phyloP scores from a whole-genome alignment of 73 alveolate species.

The Durusdinium trenchii region DNA sequence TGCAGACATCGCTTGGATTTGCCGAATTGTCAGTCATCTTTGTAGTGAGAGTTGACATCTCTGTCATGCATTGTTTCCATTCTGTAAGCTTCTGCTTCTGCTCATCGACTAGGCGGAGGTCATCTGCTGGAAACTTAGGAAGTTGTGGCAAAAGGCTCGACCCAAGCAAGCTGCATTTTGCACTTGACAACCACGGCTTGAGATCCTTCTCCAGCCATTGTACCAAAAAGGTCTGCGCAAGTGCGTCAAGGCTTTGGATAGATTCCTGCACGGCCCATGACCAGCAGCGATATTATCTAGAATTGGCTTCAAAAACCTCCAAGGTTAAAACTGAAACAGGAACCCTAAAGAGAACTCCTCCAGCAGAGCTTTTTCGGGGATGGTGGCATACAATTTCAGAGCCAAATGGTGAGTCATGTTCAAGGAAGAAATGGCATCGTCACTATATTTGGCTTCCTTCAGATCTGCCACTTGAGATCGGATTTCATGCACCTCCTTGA shows the following conservation, averaged over 20 bases:
- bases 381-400: neutral
- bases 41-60: neutral
- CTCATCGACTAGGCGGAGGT: neutral
- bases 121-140: neutral
- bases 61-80: neutral
- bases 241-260: neutral
- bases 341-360: neutral
- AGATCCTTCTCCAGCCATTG: neutral
- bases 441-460: neutral
- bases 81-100: neutral
- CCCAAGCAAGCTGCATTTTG: neutral
- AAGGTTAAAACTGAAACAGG: neutral
- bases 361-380: neutral
- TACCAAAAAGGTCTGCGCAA: neutral
- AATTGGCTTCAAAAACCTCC: neutral
- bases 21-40: neutral
- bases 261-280: neutral
- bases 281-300: neutral
- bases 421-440: neutral
- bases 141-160: neutral
- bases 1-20: neutral
- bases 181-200: neutral
- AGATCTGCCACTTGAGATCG: neutral
- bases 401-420: neutral
- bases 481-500: neutral